Evolutionary conservation across 2,329 filamentous ascomycete species (phyloP).

Genomic region (Hypoxylon rubiginosum): DNA sequence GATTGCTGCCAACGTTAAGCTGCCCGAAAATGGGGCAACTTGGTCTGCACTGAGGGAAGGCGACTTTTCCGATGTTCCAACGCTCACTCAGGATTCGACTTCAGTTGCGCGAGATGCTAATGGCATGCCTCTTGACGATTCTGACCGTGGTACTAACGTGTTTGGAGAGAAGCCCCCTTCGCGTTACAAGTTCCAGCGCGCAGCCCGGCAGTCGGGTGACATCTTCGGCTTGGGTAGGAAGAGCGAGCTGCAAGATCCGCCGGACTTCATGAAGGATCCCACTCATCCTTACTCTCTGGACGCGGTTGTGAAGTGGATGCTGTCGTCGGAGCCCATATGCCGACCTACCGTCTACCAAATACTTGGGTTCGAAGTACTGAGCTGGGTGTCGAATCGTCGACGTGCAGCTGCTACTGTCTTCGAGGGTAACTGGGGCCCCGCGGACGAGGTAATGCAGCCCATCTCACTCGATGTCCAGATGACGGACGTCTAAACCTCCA

Average conservation of each 20-base stretch:
- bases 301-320: conserved; percentile 88
- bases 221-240: conserved; percentile 64
- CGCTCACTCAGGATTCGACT: conserved; percentile 82
- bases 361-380: conserved; percentile 78
- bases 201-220: conserved; percentile 54
- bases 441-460: conserved; percentile 60
- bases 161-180: conserved; percentile 46
- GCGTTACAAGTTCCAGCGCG: conserved; percentile 46
- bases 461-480: conserved; percentile 67
- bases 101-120: conserved; percentile 80
- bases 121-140: conserved; percentile 72
- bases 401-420: conserved; percentile 93
- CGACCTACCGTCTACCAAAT: conserved; percentile 83
- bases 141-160: conserved; percentile 54
- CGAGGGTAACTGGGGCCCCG: conserved; percentile 95
- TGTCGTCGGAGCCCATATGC: conserved; percentile 77
- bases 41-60: conserved; percentile 93
- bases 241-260: conserved; percentile 72
- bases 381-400: conserved; percentile 83
- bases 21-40: conserved; percentile 91
- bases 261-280: conserved; percentile 88
- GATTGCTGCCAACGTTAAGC: conserved; percentile 91
- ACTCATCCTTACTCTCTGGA: conserved; percentile 82
- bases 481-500: conserved; percentile 65
- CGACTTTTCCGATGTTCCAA: conserved; percentile 89